Evolutionary conservation across 176 grass and related monocot species (phyloP).

Genomic region (Juncus inflexus): DNA sequence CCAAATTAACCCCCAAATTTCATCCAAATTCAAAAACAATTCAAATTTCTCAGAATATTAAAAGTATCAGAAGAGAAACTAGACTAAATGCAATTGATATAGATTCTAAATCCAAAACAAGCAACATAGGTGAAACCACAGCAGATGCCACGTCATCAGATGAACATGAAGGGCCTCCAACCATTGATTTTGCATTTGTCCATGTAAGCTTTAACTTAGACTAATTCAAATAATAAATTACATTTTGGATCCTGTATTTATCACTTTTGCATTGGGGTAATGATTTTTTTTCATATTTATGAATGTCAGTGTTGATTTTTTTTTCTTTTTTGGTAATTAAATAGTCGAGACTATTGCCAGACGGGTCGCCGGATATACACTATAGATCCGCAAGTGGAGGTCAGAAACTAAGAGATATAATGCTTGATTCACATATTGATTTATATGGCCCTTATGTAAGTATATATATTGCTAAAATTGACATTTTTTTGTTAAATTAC

Average conservation of each 20-base stretch:
- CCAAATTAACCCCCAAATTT: slow-evolving; percentile 11
- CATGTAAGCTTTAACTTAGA: slow-evolving; percentile 39
- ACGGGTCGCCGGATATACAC: slow-evolving; percentile 81
- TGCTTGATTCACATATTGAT: slow-evolving; percentile 70
- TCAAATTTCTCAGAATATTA: slow-evolving; percentile 13
- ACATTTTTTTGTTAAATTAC: neutral
- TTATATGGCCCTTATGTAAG: slow-evolving; percentile 90
- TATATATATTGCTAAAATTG: neutral
- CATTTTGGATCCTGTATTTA: neutral
- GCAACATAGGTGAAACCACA: slow-evolving; percentile 22
- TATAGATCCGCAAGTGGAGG: slow-evolving; percentile 73
- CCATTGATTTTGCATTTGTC: slow-evolving; percentile 86
- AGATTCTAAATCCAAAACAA: slow-evolving; percentile 15
- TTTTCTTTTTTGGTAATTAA: slow-evolving; percentile 13
- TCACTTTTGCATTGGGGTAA: too few species aligned
- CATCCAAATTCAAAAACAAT: slow-evolving; percentile 19
- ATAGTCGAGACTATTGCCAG: slow-evolving; percentile 73
- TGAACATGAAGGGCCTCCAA: slow-evolving; percentile 26
- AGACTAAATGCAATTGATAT: slow-evolving; percentile 37
- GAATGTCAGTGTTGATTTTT: too few species aligned
- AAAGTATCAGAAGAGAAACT: neutral
- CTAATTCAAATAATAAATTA: neutral
- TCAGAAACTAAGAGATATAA: slow-evolving; percentile 91
- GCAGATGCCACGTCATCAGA: slow-evolving; percentile 4
- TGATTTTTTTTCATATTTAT: too few species aligned